Evolutionary conservation across 169 alveolate species (phyloP).

Genomic region (Eimeria acervulina): DNA sequence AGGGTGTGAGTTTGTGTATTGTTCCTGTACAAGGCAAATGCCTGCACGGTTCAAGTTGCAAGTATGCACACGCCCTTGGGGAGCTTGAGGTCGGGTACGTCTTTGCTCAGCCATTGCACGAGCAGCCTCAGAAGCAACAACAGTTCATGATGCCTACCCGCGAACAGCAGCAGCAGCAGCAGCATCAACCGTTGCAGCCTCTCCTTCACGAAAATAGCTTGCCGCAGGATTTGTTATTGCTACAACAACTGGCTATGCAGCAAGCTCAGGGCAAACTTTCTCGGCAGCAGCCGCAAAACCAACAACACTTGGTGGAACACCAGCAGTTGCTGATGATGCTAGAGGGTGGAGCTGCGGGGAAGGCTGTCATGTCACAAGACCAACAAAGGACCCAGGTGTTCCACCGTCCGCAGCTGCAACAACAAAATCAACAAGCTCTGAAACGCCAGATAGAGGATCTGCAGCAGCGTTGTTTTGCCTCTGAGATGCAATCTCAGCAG

Average conservation of each 20-base stretch:
- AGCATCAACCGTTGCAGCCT: conserved; percentile 47
- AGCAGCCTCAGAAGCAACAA: conserved; percentile 62
- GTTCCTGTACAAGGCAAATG: conserved; percentile 58
- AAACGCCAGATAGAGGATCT: conserved; percentile 69
- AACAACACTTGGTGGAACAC: conserved; percentile 59
- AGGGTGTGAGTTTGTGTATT: not conserved
- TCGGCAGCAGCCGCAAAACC: conserved; percentile 43
- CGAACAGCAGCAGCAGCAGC: conserved; percentile 47
- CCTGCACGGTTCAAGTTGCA: conserved; percentile 73
- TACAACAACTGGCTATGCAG: conserved; percentile 70
- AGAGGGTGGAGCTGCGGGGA: conserved; percentile 66
- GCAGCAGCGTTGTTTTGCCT: conserved; percentile 67
- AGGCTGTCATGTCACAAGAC: conserved; percentile 23
- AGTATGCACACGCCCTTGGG: conserved; percentile 72
- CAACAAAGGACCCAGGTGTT: not conserved
- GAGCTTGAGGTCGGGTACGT: conserved; percentile 77
- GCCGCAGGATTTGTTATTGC: conserved; percentile 66
- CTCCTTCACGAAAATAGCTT: conserved; percentile 38
- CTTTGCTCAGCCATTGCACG: conserved; percentile 70
- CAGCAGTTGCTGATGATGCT: conserved; percentile 76
- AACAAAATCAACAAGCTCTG: conserved; percentile 54
- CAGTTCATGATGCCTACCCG: conserved; percentile 42
- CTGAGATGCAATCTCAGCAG: conserved; percentile 27
- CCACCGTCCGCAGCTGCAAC: conserved; percentile 38
- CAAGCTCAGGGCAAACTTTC: conserved; percentile 52